Evolutionary conservation across 2,329 filamentous ascomycete genomes (phyloP).

Genomic region (Colletotrichum siamense): DNA sequence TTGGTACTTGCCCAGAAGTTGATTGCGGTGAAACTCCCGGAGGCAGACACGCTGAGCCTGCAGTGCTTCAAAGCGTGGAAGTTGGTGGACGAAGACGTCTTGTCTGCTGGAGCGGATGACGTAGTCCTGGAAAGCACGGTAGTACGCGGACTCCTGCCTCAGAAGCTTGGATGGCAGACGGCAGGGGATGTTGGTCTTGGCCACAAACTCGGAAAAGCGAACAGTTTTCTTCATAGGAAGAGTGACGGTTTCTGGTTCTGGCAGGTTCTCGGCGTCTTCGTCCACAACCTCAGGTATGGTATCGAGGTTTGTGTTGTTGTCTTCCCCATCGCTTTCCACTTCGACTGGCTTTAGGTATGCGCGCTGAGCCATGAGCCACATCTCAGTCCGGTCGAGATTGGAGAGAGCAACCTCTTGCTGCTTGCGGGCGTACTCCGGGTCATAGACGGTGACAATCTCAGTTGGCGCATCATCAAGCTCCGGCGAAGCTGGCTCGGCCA

Average conservation of each 20-base stretch:
- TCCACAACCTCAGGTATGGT: conserved; percentile 40
- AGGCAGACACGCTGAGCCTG: conserved; percentile 83
- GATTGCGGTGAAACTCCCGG: conserved; percentile 74
- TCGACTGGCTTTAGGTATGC: conserved; percentile 75
- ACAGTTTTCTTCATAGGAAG: conserved; percentile 72
- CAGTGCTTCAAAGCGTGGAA: conserved; percentile 85
- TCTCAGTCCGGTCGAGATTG: conserved; percentile 83
- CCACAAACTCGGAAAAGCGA: conserved; percentile 68
- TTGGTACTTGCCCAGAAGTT: conserved; percentile 85
- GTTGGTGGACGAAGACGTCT: conserved; percentile 86
- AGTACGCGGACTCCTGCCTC: conserved; percentile 79
- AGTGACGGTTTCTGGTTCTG: conserved; percentile 29
- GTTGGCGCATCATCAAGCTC: conserved; percentile 62
- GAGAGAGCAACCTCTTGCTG: conserved; percentile 72
- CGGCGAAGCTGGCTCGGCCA: conserved; percentile 44
- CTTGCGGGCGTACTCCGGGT: conserved; percentile 76
- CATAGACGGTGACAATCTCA: conserved; percentile 74
- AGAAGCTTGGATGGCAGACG: conserved; percentile 57
- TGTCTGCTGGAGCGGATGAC: conserved; percentile 67
- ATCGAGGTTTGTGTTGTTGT: conserved; percentile 29
- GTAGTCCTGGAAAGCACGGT: conserved; percentile 83
- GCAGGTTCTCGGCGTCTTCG: conserved; percentile 32
- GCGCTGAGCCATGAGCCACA: conserved; percentile 86
- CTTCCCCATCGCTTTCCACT: conserved; percentile 37
- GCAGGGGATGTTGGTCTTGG: conserved; percentile 50